These are phyloP conservation scores for Aspergillus ibericus DNA, from an alignment of 2,329 filamentous ascomycete species.

Conservation along the genomic window DNA sequence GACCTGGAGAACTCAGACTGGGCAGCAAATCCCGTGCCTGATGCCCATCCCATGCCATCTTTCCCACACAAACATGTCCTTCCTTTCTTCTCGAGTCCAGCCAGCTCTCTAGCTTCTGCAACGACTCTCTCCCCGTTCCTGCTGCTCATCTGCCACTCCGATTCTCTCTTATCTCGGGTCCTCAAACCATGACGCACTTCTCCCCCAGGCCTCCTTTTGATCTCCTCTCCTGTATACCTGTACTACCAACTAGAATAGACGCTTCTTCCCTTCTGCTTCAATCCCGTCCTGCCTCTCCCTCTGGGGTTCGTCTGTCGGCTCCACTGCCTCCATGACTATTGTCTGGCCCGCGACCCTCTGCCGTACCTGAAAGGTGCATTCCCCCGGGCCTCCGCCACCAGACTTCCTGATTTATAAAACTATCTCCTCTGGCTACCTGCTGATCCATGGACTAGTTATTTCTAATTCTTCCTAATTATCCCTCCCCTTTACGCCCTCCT, in stretches of 20 bases:
- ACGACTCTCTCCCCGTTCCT: not conserved
- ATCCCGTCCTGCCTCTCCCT: not conserved
- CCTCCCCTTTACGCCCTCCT: not conserved
- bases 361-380: constrained; percentile 5
- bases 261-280: constrained; percentile 3
- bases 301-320: not conserved
- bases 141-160: constrained; percentile 2
- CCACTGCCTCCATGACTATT: constrained; percentile 6
- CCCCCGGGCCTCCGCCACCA: not conserved
- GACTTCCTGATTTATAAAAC: not conserved
- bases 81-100: constrained; percentile 4
- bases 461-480: not conserved
- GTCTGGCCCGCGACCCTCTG: constrained; percentile 2
- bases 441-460: constrained; percentile 2
- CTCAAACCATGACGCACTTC: constrained; percentile 38
- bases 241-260: constrained; percentile 10
- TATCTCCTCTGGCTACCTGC: not conserved
- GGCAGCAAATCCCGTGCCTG: constrained; percentile 18
- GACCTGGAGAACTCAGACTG: constrained; percentile 2
- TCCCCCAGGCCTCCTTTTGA: constrained; percentile 25
- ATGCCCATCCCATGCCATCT: constrained; percentile 13
- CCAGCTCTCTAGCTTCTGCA: constrained; percentile 3
- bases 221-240: constrained; percentile 27
- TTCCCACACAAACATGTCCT: constrained; percentile 1
- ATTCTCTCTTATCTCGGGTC: constrained; percentile 15